Percentiles rank a stretch among this genome's conserved stretches.
Evolutionary conservation across 2,329 filamentous ascomycete species (phyloP).

Genomic region (Penicillium sp.): DNA sequence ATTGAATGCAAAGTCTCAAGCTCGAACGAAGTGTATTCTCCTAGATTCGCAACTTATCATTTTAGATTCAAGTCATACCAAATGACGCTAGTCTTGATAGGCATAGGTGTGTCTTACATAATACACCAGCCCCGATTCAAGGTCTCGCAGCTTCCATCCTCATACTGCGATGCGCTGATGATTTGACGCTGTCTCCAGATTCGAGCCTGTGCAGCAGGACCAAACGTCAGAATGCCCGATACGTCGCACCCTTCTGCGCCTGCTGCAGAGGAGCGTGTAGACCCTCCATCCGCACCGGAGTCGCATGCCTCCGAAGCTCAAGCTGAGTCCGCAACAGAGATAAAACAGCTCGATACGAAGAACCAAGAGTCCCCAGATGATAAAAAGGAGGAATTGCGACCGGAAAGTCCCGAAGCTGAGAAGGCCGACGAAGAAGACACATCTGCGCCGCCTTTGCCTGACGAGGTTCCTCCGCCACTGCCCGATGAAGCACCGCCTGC

Average conservation of each 20-base stretch:
- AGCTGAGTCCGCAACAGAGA: constrained; percentile 7
- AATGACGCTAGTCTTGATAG: not conserved
- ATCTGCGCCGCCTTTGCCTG: constrained; percentile 40
- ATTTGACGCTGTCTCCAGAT: not conserved
- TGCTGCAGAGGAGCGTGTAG: constrained; percentile 69
- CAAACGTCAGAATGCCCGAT: constrained; percentile 14
- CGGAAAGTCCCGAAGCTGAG: constrained; percentile 39
- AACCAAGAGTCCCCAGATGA: not conserved
- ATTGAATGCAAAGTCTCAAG: no score
- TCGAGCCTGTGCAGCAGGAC: not conserved
- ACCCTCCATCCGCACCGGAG: constrained; percentile 81
- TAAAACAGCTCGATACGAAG: not conserved
- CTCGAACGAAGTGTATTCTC: not conserved
- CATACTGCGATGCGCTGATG: constrained; percentile 2
- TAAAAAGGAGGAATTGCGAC: no score
- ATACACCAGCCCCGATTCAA: no score
- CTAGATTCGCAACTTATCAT: not conserved
- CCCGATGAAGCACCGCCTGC: constrained; percentile 51
- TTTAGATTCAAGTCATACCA: not conserved
- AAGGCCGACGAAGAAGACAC: constrained; percentile 15
- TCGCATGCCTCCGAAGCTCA: constrained; percentile 64
- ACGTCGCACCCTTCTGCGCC: constrained; percentile 1
- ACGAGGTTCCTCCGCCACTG: constrained; percentile 46
- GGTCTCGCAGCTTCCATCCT: not conserved
- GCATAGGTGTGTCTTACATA: not conserved